These are phyloP conservation scores for Phylloporus rhodoxanthus DNA, from an alignment of 768 basidiomycete genomes.

Conservation along the genomic window DNA sequence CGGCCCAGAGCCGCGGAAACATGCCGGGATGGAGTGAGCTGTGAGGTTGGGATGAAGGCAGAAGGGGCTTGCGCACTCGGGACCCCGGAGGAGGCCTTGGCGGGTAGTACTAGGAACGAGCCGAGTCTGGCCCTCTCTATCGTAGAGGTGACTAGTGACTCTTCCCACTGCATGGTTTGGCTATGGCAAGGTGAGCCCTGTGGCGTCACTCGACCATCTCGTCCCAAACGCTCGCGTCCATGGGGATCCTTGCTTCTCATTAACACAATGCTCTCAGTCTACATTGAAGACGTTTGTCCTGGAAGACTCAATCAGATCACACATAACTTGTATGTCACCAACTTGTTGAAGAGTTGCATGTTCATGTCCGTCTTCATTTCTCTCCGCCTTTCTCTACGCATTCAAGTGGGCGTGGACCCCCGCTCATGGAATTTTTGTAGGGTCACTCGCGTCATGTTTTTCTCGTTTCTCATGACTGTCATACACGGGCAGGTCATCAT, in stretches of 20 bases:
- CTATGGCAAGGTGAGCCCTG: conserved; percentile 52
- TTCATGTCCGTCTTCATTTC: conserved; percentile 65
- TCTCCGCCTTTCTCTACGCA: conserved; percentile 81
- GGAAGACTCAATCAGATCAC: conserved; percentile 98
- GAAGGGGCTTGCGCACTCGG: too few relatives aligned
- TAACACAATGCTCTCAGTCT: conserved; percentile 68
- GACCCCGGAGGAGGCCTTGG: too few relatives aligned
- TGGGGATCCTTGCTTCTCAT: conserved; percentile 65
- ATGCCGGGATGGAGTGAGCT: too few relatives aligned
- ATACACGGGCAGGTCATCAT: conserved; percentile 68
- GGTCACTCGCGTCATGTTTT: background rate
- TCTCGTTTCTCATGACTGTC: background rate
- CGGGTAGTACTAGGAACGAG: too few relatives aligned
- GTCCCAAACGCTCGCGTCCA: conserved; percentile 71
- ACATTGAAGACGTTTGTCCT: conserved; percentile 91
- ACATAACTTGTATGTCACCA: conserved; percentile 63
- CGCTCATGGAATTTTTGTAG: conserved; percentile 75
- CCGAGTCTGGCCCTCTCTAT: too few relatives aligned
- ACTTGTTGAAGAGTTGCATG: conserved; percentile 75
- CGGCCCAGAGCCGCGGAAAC: too few relatives aligned
- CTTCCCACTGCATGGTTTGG: too few relatives aligned
- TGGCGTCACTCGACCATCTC: background rate
- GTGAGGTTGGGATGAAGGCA: too few relatives aligned
- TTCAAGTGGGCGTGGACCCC: conserved; percentile 93
- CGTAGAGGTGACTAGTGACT: too few relatives aligned